Evolutionary conservation across 805 yeast genomes (phyloP), one percentile per base, ranked within the genome.

Genomic region (Zygotorulaspora sp.): DNA sequence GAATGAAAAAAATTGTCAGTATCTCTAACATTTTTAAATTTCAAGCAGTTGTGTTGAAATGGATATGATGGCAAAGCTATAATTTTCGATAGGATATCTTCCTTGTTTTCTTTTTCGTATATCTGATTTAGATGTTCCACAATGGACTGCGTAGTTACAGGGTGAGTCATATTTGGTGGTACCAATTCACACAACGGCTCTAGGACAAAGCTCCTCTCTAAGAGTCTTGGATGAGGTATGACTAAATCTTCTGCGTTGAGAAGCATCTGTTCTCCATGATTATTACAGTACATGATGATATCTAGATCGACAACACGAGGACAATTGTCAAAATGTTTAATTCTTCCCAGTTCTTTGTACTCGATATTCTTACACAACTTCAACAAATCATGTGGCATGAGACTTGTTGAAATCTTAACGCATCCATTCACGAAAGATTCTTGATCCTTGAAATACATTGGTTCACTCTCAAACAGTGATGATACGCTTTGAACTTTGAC

Each of bases 301-400:
- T 92, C 99, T 34, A 92, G 68, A 55, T 92, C 99, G 36, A 92
- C 83, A 9, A 85, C 66, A 41, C 99, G 70, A 6, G 99, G 98
- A 0, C 98, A 96, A 58, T 92, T 92, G 10, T 83, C 89, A 48
- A 86, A 71, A 29, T 77, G 64, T 57, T 92, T 92, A 15, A 80
- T 80, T 29, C 99, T 67, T 4, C 74, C 67, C 23, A 89, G 66
- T 10, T 72, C 72, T 6, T 77, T 68, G 51, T 86, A 86, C 60
- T 92, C 99, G 30, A 92, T 82, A 17, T 72, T 66, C 55, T 92
- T 90, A 41, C 89, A 61, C 6, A 70, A 62, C 14, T 58, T 57
- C 21, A 92, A 64, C 11, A 92, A 63, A 1, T 76, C 80, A 22
- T 70, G 67, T 1, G 99, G 97, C 3, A 67, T 47, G 13, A 80